Conservation (phyloP, 306 rosid species). For the Cucurbita maxima region DNA sequence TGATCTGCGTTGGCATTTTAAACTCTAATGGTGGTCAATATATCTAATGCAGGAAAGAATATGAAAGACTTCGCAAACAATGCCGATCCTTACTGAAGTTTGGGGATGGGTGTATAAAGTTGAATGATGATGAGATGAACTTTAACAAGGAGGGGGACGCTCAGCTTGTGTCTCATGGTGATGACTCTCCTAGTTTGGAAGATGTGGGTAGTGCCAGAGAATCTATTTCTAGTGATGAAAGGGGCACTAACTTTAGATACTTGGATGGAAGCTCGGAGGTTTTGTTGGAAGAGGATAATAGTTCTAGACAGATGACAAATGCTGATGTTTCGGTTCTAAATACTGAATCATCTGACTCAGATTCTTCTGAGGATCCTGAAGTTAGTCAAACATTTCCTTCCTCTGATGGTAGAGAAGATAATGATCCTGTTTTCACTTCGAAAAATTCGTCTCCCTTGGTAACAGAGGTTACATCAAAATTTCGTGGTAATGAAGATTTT, state of each 20-base stretch:
- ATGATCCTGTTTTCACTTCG: constrained; percentile 28
- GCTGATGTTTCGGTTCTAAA: constrained; percentile 28
- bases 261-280: constrained; percentile 49
- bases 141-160: constrained; percentile 32
- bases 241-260: constrained; percentile 42
- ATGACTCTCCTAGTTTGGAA: constrained; percentile 73
- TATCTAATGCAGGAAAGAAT: constrained; percentile 58
- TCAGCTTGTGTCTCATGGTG: constrained; percentile 28
- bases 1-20: background rate
- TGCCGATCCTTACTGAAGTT: constrained; percentile 55
- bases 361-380: constrained; percentile 72
- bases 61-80: constrained; percentile 69
- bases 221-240: constrained; percentile 79
- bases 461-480: constrained; percentile 31
- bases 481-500: constrained; percentile 52
- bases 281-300: constrained; percentile 54
- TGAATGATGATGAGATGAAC: constrained; percentile 42
- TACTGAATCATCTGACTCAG: constrained; percentile 77
- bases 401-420: constrained; percentile 39
- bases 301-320: constrained; percentile 35
- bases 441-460: constrained; percentile 43
- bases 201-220: constrained; percentile 73
- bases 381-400: constrained; percentile 53
- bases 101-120: constrained; percentile 35
- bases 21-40: background rate